Evolutionary conservation across 257 asterid species (phyloP), one percentile per base, ranked within the genome.

Genomic region (Salvia rosmarinus): DNA sequence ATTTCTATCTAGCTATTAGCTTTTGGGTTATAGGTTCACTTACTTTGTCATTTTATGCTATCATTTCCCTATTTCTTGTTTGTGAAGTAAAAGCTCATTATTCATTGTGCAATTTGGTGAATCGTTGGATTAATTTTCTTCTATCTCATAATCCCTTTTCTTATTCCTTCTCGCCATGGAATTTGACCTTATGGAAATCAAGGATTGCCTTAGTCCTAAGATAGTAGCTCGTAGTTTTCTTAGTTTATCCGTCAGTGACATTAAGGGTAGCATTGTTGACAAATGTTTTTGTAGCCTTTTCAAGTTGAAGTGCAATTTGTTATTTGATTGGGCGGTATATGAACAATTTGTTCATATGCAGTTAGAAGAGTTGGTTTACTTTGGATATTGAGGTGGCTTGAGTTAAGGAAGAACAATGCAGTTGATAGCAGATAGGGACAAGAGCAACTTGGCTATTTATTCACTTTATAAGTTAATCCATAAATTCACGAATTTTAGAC

Each of bases 21-120:
- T 40, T 23, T n/a, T 55, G 20, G 55, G 9, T 14, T 46, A 61
- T 64, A 6, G 6, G 17, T 62, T 52, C 32, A 8, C 23, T 43
- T 28, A 3, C 12, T 23, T 52, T 35, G 11, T 14, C 21, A 7
- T 46, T 2, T 30, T 61, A 0, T 47, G 20, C 69, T 35, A 6
- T 25, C 17, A 19, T 30, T 25, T 40, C 9, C 58, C 17, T 23
- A 37, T 50, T 60, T 20, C 5, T n/a, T 49, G 19, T 28, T 20
- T 40, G 19, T 61, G 46, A 46, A 47, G 51, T 49, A 8, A 57
- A 49, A 35, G 17, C 46, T 68, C 28, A 30, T 39, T 28, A 49
- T 58, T 66, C 17, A 30, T 44, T 46, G 11, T 6, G 25, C 51
- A 23, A 44, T 64, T 62, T 71, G 52, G 75, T 46, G 35, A 17